These are phyloP conservation scores for Skeletonema menzelii DNA, from an alignment of 108 stramenopile species.

Conservation along the genomic window DNA sequence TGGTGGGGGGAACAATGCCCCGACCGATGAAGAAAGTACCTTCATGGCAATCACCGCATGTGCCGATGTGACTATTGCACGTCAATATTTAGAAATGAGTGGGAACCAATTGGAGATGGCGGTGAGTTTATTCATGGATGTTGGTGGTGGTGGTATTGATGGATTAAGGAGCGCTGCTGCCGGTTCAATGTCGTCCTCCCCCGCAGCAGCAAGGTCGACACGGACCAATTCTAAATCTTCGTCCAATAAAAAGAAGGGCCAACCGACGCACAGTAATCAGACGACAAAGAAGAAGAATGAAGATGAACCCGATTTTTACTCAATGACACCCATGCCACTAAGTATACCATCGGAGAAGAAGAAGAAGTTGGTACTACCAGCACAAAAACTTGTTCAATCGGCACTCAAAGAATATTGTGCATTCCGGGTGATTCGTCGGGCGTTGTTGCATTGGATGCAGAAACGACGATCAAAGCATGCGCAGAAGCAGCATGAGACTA, in stretches of 20 bases:
- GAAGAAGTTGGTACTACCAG: slow-evolving; percentile 1
- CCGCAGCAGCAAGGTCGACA: slow-evolving; percentile 5
- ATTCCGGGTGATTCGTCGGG: slow-evolving; percentile 11
- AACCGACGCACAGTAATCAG: background rate
- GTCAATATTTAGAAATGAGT: slow-evolving; percentile 83
- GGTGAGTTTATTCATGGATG: slow-evolving; percentile 72
- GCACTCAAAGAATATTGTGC: slow-evolving; percentile 34
- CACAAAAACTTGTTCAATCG: slow-evolving; percentile 6
- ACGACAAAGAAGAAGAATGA: background rate
- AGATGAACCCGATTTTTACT: slow-evolving; percentile 1
- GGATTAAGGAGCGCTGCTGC: background rate
- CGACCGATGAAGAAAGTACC: slow-evolving; percentile 42
- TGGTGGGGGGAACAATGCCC: slow-evolving; percentile 26
- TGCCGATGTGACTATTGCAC: slow-evolving; percentile 54
- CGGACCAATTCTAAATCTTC: background rate
- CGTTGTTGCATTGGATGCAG: slow-evolving; percentile 20
- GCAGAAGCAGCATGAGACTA: background rate
- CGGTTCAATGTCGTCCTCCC: background rate
- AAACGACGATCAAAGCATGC: background rate
- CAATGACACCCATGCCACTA: slow-evolving; percentile 18
- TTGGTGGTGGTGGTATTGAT: slow-evolving; percentile 36
- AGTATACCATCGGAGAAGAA: background rate
- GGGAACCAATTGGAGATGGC: slow-evolving; percentile 72
- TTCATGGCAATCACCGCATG: slow-evolving; percentile 79
- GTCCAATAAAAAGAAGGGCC: background rate